Base-by-base conservation (phyloP, 495 filamentous ascomycete genomes). In the Bathelium albidoporum region DNA sequence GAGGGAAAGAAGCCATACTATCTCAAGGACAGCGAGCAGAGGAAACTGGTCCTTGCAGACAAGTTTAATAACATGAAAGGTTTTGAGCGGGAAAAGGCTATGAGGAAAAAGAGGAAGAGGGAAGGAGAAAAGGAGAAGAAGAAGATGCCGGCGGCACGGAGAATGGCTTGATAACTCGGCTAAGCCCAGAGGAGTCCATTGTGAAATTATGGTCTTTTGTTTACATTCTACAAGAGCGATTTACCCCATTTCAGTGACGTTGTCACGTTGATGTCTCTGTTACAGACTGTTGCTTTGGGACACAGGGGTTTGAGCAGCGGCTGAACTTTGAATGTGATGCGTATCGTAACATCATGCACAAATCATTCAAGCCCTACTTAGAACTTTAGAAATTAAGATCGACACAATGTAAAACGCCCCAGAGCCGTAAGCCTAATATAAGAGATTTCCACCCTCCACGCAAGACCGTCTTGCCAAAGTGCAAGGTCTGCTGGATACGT, bases 1-100 rank as follows among this genome's bases (percentile, higher is more conserved):
- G 82, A 91, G 76, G 94, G 94, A 26, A 96, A 97, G 84, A 85
- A 85, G 79, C 92, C 93, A 5, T 98, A 91, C 71, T 96, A 87
- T 72, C 77, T 97, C 66, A 97, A 97, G 82, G 85, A 87, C 75
- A 85, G 83, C 64, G 91, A 96, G 76, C 80, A 91, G 76, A 96
- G 95, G 84, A 91, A 91, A 76, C 74, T 85, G 72, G 78, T 90
- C 32, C 75, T 96, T 63, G 73, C 89, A 65, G 86, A 95, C 69
- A 85, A 87, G 73, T 97, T 87, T 69, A 78, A 83, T 65, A 83
- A 81, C 61, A 84, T 97, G 83, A 90, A 87, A 77, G 86, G 85
- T 59, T 86, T 85, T 76, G 85, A 97, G 73, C 80, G 90, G 49
- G 86, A 91, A 41, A 87, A 83, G 74, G 85, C 83, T 18, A 84